These are phyloP conservation scores for Pythium rishiriense DNA, from an alignment of 352 stramenopile species.

Conservation along the genomic window DNA sequence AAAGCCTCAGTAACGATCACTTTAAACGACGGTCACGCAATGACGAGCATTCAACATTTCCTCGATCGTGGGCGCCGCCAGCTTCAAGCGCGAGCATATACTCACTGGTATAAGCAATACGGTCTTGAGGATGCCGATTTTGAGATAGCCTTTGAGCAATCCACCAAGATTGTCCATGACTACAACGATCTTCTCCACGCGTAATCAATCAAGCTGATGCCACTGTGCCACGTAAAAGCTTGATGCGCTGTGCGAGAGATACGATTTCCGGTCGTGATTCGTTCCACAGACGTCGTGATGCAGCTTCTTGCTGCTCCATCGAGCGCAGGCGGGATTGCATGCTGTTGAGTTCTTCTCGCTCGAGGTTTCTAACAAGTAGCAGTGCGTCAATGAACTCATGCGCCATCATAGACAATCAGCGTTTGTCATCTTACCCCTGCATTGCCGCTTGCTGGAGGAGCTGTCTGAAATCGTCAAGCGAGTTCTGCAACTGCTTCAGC, in stretches of 20 bases:
- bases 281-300: constrained; percentile 17
- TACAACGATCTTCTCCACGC: constrained; percentile 43
- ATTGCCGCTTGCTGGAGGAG: constrained; percentile 18
- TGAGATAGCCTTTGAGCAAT: constrained; percentile 42
- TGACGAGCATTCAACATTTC: constrained; percentile 37
- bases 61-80: constrained; percentile 49
- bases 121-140: constrained; percentile 57
- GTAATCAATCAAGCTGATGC: constrained; percentile 3
- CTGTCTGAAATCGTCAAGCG: constrained; percentile 22
- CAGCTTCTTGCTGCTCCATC: constrained; percentile 27
- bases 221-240: constrained; percentile 4
- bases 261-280: constrained; percentile 28
- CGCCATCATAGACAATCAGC: not conserved
- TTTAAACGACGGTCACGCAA: constrained; percentile 55
- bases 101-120: constrained; percentile 65
- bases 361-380: not conserved
- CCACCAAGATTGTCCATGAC: constrained; percentile 35
- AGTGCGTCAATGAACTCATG: not conserved
- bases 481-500: constrained; percentile 26
- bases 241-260: constrained; percentile 30
- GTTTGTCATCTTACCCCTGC: constrained; percentile 15
- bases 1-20: constrained; percentile 40
- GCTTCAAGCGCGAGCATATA: constrained; percentile 46
- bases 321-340: constrained; percentile 19
- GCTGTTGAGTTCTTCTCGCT: constrained; percentile 8